phyloP scores from a whole-genome alignment of 2,329 filamentous ascomycete species.

The Pseudocercospora fijiensis region DNA sequence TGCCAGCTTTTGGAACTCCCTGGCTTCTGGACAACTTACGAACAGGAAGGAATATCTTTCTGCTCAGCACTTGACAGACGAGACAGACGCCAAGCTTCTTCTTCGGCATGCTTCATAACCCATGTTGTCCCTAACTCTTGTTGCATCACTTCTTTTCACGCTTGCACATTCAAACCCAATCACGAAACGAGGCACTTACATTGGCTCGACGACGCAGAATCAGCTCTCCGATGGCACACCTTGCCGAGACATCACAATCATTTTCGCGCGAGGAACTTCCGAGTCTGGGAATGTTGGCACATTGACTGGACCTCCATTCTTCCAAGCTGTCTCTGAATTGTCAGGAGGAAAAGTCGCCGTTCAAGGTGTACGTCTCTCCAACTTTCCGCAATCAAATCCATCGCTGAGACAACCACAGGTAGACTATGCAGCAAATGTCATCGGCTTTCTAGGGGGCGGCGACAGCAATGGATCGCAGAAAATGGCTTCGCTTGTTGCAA shows the following conservation, averaged over 20 bases:
- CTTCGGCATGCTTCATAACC: background rate
- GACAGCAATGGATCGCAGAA: constrained; percentile 17
- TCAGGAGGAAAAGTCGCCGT: constrained; percentile 49
- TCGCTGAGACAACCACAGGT: background rate
- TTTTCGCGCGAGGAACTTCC: constrained; percentile 57
- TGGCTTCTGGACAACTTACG: background rate
- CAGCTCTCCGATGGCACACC: constrained; percentile 21
- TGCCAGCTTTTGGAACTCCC: background rate
- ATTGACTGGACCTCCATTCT: constrained; percentile 54
- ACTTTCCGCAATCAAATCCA: background rate
- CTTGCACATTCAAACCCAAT: background rate
- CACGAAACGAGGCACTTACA: background rate
- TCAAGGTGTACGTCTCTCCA: constrained; percentile 48
- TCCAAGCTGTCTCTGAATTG: constrained; percentile 38
- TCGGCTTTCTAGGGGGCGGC: constrained; percentile 20
- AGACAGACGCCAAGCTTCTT: background rate
- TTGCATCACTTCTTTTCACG: background rate
- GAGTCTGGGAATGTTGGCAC: constrained; percentile 55
- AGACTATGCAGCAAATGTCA: constrained; percentile 13
- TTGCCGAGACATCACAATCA: constrained; percentile 48
- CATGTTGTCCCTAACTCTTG: background rate
- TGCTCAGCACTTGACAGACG: background rate
- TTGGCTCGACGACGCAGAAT: constrained; percentile 11
- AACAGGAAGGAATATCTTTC: background rate
- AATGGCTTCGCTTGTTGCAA: constrained; percentile 24